Conservation (phyloP, 768 basidiomycete species). For the Plicaturopsis crispa region DNA sequence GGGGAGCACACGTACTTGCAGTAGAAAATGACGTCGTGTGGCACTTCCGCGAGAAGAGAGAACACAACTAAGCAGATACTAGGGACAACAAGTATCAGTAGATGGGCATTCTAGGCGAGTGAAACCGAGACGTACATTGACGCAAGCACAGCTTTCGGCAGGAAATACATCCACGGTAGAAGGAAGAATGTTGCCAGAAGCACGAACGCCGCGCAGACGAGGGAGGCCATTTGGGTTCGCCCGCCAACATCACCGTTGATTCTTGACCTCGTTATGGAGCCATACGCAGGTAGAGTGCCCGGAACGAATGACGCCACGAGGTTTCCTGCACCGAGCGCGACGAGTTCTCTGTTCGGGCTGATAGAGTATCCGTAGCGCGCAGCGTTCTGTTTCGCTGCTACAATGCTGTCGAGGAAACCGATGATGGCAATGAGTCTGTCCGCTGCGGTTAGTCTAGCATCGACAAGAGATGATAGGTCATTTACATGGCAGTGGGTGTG, state of each 20-base stretch:
- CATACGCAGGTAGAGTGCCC: constrained; percentile 88
- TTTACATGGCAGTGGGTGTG: constrained; percentile 77
- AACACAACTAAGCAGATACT: constrained; percentile 85
- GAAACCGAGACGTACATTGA: constrained; percentile 53
- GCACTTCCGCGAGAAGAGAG: constrained; percentile 76
- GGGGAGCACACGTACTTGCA: constrained; percentile 49
- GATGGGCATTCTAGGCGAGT: constrained; percentile 4
- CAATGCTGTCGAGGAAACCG: constrained; percentile 92
- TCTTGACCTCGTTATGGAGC: constrained; percentile 86
- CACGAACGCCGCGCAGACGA: constrained; percentile 68
- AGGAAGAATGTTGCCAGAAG: constrained; percentile 86
- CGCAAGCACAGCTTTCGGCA: constrained; percentile 89
- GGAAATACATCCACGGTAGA: constrained; percentile 74
- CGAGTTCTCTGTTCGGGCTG: constrained; percentile 90
- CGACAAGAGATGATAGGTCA: not conserved
- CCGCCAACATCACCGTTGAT: constrained; percentile 88
- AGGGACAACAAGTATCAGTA: not conserved
- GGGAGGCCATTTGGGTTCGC: constrained; percentile 81
- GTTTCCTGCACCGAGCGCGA: constrained; percentile 85
- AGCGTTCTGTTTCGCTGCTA: constrained; percentile 90
- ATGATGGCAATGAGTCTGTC: constrained; percentile 68
- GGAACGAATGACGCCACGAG: constrained; percentile 73
- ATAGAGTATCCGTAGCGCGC: constrained; percentile 82
- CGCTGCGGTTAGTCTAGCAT: constrained; percentile 1
- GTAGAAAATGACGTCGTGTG: constrained; percentile 81